Percentiles rank a stretch among this genome's conserved stretches.
Evolutionary conservation across 2,329 filamentous ascomycete species (phyloP).

Genomic region (Neonectria hederae): DNA sequence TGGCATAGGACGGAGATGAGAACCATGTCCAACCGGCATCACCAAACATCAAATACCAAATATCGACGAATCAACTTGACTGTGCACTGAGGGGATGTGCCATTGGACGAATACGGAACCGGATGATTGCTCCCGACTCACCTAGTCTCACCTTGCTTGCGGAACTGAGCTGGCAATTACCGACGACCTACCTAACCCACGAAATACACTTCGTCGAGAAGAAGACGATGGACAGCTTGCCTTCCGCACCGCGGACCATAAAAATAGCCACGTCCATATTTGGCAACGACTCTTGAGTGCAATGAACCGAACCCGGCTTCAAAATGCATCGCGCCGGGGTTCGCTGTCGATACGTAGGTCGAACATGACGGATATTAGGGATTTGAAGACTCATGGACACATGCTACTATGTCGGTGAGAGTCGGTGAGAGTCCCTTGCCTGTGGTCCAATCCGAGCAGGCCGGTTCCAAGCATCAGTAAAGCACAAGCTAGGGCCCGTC

Average conservation of each 20-base stretch:
- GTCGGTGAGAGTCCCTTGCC: not conserved
- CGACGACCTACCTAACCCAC: not conserved
- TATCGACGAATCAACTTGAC: not conserved
- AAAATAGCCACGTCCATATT: not conserved
- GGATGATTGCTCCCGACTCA: not conserved
- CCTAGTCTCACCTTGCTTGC: not conserved
- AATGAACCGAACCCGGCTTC: not conserved
- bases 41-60: not conserved
- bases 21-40: not conserved
- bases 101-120: not conserved
- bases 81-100: not conserved
- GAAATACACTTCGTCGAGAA: not conserved
- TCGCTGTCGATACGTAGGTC: not conserved
- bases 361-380: not conserved
- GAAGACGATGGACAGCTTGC: not conserved
- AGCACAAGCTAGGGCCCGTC: not conserved
- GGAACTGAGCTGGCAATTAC: not conserved
- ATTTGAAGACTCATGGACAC: not conserved
- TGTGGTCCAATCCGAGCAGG: slow-evolving; percentile 11
- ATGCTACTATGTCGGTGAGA: slow-evolving; percentile 2
- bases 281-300: not conserved
- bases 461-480: not conserved
- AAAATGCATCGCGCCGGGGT: not conserved
- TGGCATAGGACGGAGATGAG: not conserved
- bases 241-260: not conserved